These are phyloP conservation scores for Claviceps sp. DNA, from an alignment of 2,329 filamentous ascomycete species.

Conservation along the genomic window DNA sequence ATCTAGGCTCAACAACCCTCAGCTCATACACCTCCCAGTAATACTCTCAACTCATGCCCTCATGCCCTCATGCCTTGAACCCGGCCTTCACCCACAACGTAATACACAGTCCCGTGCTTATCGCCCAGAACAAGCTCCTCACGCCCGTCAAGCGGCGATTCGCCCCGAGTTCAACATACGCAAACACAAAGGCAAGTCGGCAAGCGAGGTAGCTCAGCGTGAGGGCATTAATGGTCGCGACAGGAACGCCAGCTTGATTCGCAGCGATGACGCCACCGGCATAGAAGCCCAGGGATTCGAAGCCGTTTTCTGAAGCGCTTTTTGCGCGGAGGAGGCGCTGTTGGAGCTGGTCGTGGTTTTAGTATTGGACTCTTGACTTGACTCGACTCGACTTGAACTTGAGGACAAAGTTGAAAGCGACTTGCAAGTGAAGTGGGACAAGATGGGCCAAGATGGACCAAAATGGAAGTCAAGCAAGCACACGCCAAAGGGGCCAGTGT, in stretches of 20 bases:
- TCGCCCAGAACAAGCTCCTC: conserved; percentile 25
- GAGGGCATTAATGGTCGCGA: conserved; percentile 25
- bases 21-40: neutral
- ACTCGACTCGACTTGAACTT: too few relatives aligned
- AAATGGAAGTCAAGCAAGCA: neutral
- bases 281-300: conserved; percentile 31
- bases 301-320: conserved; percentile 30
- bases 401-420: too few relatives aligned
- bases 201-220: conserved; percentile 25
- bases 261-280: conserved; percentile 30
- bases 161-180: conserved; percentile 30
- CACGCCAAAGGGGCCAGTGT: too few relatives aligned
- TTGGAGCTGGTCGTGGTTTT: conserved; percentile 25
- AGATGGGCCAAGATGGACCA: too few relatives aligned
- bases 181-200: conserved; percentile 26
- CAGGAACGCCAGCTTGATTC: conserved; percentile 28
- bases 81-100: conserved; percentile 30
- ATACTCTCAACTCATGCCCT: neutral
- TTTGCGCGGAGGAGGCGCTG: conserved; percentile 41
- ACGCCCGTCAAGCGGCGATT: conserved; percentile 23
- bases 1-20: conserved; percentile 26
- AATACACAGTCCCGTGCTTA: conserved; percentile 19
- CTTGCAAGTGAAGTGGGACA: too few relatives aligned
- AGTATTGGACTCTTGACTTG: too few relatives aligned
- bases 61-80: conserved; percentile 7